Evolutionary conservation across 176 grass and related monocot species (phyloP), one percentile per base, ranked within the genome.

Genomic region (Leersia perrieri): DNA sequence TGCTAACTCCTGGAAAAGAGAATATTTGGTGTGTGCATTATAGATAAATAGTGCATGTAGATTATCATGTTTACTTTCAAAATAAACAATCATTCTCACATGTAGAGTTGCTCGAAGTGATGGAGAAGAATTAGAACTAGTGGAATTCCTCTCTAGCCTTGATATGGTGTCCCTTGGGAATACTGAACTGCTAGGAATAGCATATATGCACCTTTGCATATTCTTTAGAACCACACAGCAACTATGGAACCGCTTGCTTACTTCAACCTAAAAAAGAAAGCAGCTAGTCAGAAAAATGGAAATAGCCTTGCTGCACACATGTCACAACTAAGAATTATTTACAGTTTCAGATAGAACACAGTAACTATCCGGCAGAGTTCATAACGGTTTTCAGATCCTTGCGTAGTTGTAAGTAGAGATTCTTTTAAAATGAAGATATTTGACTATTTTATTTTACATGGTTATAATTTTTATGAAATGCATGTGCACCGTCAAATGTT

Each of bases 171-270:
- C 79, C 58, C 47, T 87, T 68, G 87, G 82, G 60, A 99, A 99
- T 31, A 99, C 68, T 79, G 92, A 89, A 76, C 35, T 75, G 60
- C 82, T 89, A 57, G 96, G 93, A 63, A 99, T 89, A 64, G 93
- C 96, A 85, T 95, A 99, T 77, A 99, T 87, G 86, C 96, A 99
- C 87, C 96, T 91, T 88, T 93, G 90, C 85, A 99, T 91, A 77
- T 99, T 93, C 68, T 93, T 99, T 27, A 93, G 89, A 81, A 99
- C 72, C 2, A 90, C 84, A 60, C 90, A 93, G 27, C 96, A 95
- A 67, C 96, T 99, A 62, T 99, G 89, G 80, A 93, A 95, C 33
- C 22, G 66, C 51, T 89, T 93, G 22, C 76, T 63, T 40, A 88
- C 76, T 95, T 95, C 88, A 53, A 99, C 92, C 96, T 99, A 68